Percentiles rank a stretch among this genome's conserved stretches.
Evolutionary conservation across 441 rosid species (phyloP).

Genomic region (Rhodomyrtus psidioides): DNA sequence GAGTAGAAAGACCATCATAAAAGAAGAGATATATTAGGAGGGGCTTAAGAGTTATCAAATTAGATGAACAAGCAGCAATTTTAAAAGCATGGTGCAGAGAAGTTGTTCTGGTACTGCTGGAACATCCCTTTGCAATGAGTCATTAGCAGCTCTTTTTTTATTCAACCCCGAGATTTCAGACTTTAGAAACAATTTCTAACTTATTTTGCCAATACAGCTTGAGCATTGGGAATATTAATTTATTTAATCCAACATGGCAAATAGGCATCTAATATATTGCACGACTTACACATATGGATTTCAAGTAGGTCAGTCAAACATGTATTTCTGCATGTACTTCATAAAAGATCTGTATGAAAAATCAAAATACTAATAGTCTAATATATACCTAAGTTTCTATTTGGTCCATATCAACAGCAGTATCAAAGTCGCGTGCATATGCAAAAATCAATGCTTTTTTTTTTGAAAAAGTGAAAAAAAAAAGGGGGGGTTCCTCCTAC

Average conservation of each 20-base stretch:
- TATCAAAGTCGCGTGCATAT: not conserved
- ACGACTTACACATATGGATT: not conserved
- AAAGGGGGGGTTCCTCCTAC: not conserved
- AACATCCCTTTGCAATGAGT: not conserved
- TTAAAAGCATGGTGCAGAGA: not conserved
- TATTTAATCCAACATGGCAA: not conserved
- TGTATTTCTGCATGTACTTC: not conserved
- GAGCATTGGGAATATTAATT: not conserved
- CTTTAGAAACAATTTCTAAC: not conserved
- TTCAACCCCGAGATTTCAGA: not conserved
- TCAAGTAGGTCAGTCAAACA: not conserved
- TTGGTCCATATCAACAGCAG: not conserved
- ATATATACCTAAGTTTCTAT: not conserved
- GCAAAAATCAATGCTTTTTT: not conserved
- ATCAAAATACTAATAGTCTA: not conserved
- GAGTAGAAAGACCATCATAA: not conserved
- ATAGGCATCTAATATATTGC: not conserved
- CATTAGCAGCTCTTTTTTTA: not conserved
- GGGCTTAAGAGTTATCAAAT: not conserved
- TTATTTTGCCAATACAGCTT: not conserved
- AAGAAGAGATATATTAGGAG: not conserved
- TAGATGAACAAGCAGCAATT: not conserved
- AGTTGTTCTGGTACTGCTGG: not conserved
- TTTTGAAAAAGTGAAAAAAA: not conserved
- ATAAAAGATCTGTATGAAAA: not conserved